phyloP scores from a whole-genome alignment of 1,284 basidiomycete species.

The Sutorius eximius region DNA sequence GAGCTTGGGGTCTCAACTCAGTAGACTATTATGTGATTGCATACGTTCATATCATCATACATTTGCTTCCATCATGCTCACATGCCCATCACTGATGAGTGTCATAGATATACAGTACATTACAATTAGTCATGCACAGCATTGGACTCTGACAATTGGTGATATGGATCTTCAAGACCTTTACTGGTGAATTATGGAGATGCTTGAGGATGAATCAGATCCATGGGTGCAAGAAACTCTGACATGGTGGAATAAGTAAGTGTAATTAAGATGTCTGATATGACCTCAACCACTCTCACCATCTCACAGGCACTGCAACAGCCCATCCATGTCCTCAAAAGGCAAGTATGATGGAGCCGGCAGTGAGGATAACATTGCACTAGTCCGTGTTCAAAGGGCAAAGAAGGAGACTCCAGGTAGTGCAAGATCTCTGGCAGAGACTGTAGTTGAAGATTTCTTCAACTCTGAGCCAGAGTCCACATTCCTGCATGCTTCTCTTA shows the following conservation, averaged over 20 bases:
- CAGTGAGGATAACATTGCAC: constrained; percentile 1
- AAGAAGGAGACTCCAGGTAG: not conserved
- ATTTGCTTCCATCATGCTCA: not conserved
- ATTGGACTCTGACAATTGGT: not conserved
- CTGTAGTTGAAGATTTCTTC: no score
- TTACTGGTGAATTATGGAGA: constrained; percentile 5
- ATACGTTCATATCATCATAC: not conserved
- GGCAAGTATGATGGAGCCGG: not conserved
- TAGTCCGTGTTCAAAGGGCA: not conserved
- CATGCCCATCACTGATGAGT: not conserved
- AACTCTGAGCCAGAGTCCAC: no score
- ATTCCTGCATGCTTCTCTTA: no score
- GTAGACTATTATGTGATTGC: not conserved
- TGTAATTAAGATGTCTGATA: not conserved
- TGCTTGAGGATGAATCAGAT: not conserved
- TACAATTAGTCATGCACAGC: constrained; percentile 1
- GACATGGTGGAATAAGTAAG: constrained; percentile 10
- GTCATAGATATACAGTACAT: not conserved
- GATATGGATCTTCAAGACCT: constrained; percentile 5
- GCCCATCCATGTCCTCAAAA: not conserved
- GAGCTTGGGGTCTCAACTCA: not conserved
- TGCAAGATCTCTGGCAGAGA: no score
- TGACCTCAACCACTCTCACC: not conserved
- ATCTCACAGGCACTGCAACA: not conserved
- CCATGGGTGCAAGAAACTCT: constrained; percentile 2